phyloP scores from a whole-genome alignment of 768 basidiomycete genomes.

The Psilocybe tampanensis region DNA sequence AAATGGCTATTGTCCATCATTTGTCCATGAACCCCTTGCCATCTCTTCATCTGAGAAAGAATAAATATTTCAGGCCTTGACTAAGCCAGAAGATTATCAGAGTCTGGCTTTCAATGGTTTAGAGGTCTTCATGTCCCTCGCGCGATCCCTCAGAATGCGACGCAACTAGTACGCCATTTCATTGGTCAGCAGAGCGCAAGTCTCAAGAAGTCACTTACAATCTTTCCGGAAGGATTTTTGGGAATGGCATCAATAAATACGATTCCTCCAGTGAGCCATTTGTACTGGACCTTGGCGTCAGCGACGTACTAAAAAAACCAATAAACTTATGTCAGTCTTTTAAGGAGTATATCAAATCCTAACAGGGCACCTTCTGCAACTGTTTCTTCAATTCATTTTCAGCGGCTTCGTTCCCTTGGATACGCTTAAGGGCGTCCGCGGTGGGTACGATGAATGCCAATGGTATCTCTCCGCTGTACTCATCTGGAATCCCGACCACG shows the following conservation, averaged over 20 bases:
- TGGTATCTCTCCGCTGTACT: conserved; percentile 77
- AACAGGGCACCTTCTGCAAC: conserved; percentile 54
- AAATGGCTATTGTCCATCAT: too few species aligned
- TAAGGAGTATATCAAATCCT: not conserved
- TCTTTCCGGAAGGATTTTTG: conserved; percentile 74
- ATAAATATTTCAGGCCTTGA: too few species aligned
- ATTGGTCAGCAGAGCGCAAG: not conserved
- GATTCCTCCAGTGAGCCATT: conserved; percentile 61
- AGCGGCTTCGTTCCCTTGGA: conserved; percentile 33
- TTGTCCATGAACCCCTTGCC: too few species aligned
- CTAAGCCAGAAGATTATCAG: not conserved
- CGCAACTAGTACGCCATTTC: conserved; percentile 35
- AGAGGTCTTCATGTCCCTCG: conserved; percentile 27
- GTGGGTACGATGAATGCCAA: conserved; percentile 67
- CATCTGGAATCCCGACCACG: conserved; percentile 69
- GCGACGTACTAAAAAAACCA: conserved; percentile 48
- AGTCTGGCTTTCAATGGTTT: conserved; percentile 16
- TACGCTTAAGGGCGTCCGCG: conserved; percentile 38
- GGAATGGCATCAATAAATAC: conserved; percentile 65
- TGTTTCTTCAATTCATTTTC: conserved; percentile 41
- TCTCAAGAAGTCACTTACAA: conserved; percentile 36
- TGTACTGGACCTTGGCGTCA: conserved; percentile 61
- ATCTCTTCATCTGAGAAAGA: too few species aligned
- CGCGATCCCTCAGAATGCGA: conserved; percentile 55
- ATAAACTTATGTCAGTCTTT: not conserved